A percentile compares a stretch with the other conserved stretches of the same genome.
Evolutionary conservation across 2,329 filamentous ascomycete genomes (phyloP).

Genomic region (Penicillium sp.): DNA sequence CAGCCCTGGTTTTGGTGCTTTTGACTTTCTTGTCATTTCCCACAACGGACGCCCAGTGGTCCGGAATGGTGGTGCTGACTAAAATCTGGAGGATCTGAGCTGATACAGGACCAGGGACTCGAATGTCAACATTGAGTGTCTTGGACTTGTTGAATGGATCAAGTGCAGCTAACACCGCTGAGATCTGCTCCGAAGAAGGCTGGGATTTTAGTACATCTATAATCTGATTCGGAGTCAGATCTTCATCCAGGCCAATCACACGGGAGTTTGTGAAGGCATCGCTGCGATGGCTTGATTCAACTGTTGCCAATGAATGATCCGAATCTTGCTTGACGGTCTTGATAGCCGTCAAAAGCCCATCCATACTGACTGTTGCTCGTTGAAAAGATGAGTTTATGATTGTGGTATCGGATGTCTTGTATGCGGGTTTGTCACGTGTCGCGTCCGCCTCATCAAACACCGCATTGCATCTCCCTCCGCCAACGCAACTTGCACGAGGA

Average conservation of each 20-base stretch:
- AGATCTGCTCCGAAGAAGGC: slow-evolving; percentile 38
- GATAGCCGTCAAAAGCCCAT: slow-evolving; percentile 41
- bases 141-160: slow-evolving; percentile 33
- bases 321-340: slow-evolving; percentile 35
- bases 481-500: slow-evolving; percentile 1
- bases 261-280: slow-evolving; percentile 11
- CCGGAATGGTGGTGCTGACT: slow-evolving; percentile 72
- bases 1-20: slow-evolving; percentile 30
- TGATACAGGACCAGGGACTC: slow-evolving; percentile 64
- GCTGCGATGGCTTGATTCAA: slow-evolving; percentile 7
- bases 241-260: slow-evolving; percentile 13
- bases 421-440: slow-evolving; percentile 30
- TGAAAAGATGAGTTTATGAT: slow-evolving; percentile 17
- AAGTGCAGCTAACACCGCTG: slow-evolving; percentile 32
- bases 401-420: slow-evolving; percentile 18
- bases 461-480: slow-evolving; percentile 13
- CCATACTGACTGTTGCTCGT: slow-evolving; percentile 31
- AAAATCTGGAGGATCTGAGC: slow-evolving; percentile 76
- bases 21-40: slow-evolving; percentile 18
- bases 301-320: slow-evolving; percentile 17
- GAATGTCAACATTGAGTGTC: slow-evolving; percentile 55
- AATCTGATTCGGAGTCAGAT: slow-evolving; percentile 32
- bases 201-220: slow-evolving; percentile 42
- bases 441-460: slow-evolving; percentile 10
- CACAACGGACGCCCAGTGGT: slow-evolving; percentile 73